These are phyloP conservation scores for Aspergillus nidulans DNA, from an alignment of 495 filamentous ascomycete species.

Conservation along the genomic window DNA sequence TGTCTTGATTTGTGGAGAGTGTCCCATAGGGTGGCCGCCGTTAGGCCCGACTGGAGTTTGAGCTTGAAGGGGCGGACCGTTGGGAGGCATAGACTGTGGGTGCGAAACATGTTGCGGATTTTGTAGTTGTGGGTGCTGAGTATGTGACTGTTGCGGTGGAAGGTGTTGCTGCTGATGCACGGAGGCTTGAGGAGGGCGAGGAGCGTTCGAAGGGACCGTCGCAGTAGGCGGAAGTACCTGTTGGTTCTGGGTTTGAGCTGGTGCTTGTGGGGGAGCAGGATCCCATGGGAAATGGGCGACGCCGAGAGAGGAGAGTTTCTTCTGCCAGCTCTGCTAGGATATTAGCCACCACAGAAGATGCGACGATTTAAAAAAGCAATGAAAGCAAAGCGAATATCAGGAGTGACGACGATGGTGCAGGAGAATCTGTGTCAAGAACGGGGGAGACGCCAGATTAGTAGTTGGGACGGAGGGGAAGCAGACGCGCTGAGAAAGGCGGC, in stretches of 20 bases:
- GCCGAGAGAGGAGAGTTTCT: conserved; percentile 73
- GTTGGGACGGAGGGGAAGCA: conserved; percentile 4
- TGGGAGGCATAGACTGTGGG: conserved; percentile 29
- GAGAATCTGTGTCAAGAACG: background rate
- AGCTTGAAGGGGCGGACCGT: conserved; percentile 19
- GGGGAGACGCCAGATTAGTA: background rate
- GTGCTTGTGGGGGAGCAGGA: conserved; percentile 53
- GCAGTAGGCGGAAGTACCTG: conserved; percentile 35
- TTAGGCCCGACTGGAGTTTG: conserved; percentile 16
- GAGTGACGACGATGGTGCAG: background rate
- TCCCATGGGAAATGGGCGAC: conserved; percentile 96
- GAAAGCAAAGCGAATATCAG: conserved; percentile 13
- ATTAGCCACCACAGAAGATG: conserved; percentile 12
- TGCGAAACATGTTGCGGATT: conserved; percentile 29
- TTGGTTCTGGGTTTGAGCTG: conserved; percentile 31
- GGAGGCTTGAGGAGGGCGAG: conserved; percentile 30
- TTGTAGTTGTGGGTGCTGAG: conserved; percentile 9
- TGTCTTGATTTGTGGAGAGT: conserved; percentile 60
- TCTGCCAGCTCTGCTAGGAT: conserved; percentile 77
- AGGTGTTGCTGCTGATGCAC: conserved; percentile 28
- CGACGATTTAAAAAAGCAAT: conserved; percentile 3
- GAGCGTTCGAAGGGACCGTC: conserved; percentile 60
- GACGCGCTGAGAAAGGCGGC: conserved; percentile 15
- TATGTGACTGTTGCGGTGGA: conserved; percentile 23
- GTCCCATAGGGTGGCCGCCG: conserved; percentile 30